Conservation (phyloP, 768 basidiomycete genomes). For the Suillus spraguei region DNA sequence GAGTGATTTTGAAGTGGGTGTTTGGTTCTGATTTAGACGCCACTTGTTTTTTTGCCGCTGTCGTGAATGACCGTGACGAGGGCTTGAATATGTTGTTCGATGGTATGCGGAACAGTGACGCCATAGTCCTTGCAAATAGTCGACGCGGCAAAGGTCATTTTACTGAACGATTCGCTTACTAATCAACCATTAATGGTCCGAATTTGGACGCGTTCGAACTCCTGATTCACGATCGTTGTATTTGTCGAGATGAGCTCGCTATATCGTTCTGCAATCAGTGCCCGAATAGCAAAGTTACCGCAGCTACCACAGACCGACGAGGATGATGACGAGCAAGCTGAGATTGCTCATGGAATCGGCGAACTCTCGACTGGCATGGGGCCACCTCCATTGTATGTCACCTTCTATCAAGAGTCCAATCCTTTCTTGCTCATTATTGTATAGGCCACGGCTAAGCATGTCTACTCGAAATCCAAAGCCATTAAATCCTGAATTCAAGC, state of each 20-base stretch:
- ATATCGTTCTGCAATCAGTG: slow-evolving; percentile 75
- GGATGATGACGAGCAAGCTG: slow-evolving; percentile 51
- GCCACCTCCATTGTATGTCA: slow-evolving; percentile 61
- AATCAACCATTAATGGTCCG: not conserved
- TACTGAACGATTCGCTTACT: not conserved
- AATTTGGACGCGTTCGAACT: slow-evolving; percentile 5
- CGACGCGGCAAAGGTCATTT: not conserved
- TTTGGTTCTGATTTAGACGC: slow-evolving; percentile 27
- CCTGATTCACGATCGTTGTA: slow-evolving; percentile 6
- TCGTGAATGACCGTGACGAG: slow-evolving; percentile 17
- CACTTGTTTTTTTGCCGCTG: slow-evolving; percentile 1
- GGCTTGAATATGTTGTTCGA: slow-evolving; percentile 12
- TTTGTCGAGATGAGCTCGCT: slow-evolving; percentile 62
- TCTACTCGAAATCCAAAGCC: slow-evolving; percentile 35
- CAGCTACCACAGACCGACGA: slow-evolving; percentile 44
- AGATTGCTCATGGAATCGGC: slow-evolving; percentile 59
- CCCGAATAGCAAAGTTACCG: slow-evolving; percentile 78
- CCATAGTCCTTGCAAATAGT: slow-evolving; percentile 15
- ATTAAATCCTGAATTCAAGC: slow-evolving; percentile 67
- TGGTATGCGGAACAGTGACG: slow-evolving; percentile 11
- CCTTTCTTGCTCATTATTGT: slow-evolving; percentile 20
- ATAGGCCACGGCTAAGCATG: slow-evolving; percentile 14
- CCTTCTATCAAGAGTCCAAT: slow-evolving; percentile 14
- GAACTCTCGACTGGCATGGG: slow-evolving; percentile 62
- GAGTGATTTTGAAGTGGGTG: slow-evolving; percentile 90